phyloP scores from a whole-genome alignment of 2,329 filamentous ascomycete species.

The Biscogniauxia sp. region DNA sequence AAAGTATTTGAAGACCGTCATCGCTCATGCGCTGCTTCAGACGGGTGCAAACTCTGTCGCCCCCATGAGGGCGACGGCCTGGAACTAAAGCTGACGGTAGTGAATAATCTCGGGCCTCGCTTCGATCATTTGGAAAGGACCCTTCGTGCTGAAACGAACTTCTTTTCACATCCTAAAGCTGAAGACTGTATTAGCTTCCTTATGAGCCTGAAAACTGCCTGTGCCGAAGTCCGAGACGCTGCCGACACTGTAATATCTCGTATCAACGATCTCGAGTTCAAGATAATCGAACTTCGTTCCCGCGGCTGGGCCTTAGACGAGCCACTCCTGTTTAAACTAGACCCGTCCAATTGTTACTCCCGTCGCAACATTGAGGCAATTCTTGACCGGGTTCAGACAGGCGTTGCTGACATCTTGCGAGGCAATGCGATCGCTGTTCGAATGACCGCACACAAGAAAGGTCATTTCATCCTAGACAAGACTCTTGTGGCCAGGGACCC shows the following conservation, averaged over 20 bases:
- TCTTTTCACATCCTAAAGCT: slow-evolving; percentile 44
- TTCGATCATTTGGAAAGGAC: slow-evolving; percentile 44
- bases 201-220: slow-evolving; percentile 35
- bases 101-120: slow-evolving; percentile 49
- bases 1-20: slow-evolving; percentile 41
- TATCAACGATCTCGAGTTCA: slow-evolving; percentile 49
- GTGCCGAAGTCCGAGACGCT: slow-evolving; percentile 38
- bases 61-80: slow-evolving; percentile 44
- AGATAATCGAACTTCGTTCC: slow-evolving; percentile 45
- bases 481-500: slow-evolving; percentile 40
- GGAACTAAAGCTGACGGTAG: slow-evolving; percentile 44
- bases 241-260: slow-evolving; percentile 40
- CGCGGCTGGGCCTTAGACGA: slow-evolving; percentile 45
- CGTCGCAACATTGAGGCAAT: slow-evolving; percentile 47
- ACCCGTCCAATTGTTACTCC: slow-evolving; percentile 40
- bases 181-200: slow-evolving; percentile 46
- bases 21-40: slow-evolving; percentile 34
- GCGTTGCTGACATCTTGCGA: slow-evolving; percentile 47
- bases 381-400: slow-evolving; percentile 50
- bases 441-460: slow-evolving; percentile 50
- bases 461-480: slow-evolving; percentile 52
- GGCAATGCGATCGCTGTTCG: slow-evolving; percentile 46
- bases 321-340: slow-evolving; percentile 45
- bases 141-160: slow-evolving; percentile 41
- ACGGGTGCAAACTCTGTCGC: slow-evolving; percentile 37